A percentile compares a stretch with the other conserved stretches of the same genome.
phyloP scores from a whole-genome alignment of 768 basidiomycete genomes.

The Naganishia vaughanmartiniae region DNA sequence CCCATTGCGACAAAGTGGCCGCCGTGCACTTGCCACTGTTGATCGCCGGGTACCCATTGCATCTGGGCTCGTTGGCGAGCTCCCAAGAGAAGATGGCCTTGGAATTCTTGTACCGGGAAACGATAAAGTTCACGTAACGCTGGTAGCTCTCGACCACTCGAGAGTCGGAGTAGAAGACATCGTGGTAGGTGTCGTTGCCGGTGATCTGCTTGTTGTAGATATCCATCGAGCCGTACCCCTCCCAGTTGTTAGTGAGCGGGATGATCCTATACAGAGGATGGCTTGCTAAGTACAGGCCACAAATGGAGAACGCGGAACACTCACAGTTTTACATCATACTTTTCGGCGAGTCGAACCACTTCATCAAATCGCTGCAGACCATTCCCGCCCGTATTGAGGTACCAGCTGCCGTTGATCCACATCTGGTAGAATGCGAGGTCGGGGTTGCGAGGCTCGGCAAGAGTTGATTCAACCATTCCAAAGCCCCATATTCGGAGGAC shows the following conservation, averaged over 20 bases:
- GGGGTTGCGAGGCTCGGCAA: background rate
- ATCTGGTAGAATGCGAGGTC: background rate
- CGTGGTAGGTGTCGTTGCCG: background rate
- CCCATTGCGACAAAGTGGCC: background rate
- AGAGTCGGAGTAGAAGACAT: background rate
- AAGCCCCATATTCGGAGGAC: background rate
- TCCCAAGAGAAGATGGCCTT: conserved; percentile 1
- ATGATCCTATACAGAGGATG: background rate
- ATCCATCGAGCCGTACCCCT: background rate
- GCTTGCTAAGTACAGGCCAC: background rate
- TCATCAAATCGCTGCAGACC: background rate
- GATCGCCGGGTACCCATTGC: background rate
- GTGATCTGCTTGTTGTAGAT: background rate
- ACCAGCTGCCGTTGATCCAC: background rate
- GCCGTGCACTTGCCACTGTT: background rate
- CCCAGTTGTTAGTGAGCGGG: background rate
- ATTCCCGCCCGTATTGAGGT: background rate
- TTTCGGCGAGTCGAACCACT: background rate
- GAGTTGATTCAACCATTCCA: background rate
- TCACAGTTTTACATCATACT: background rate
- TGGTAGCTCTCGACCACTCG: background rate
- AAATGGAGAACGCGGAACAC: background rate
- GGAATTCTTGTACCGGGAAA: background rate
- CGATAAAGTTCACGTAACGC: background rate
- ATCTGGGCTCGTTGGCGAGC: background rate